A percentile compares a stretch with the other conserved stretches of the same genome.
Evolutionary conservation across 2,329 filamentous ascomycete species (phyloP).

Genomic region (Colletotrichum sojae): DNA sequence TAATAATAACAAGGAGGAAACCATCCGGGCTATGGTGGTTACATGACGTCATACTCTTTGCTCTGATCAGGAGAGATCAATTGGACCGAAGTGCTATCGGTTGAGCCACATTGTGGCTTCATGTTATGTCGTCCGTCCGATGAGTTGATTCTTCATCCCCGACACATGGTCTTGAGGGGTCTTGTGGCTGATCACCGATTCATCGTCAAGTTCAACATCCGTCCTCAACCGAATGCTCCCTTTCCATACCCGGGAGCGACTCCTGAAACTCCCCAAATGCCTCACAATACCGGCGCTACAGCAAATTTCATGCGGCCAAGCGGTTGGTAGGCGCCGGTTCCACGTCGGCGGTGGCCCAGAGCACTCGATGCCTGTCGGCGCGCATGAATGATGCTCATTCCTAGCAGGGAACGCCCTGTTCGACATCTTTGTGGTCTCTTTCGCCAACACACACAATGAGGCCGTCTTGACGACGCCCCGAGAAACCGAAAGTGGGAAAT

Average conservation of each 20-base stretch:
- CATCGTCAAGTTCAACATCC: slow-evolving; percentile 5
- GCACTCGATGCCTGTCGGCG: slow-evolving; percentile 10
- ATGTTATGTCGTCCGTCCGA: background rate
- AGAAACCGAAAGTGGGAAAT: background rate
- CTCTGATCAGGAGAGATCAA: too few species aligned
- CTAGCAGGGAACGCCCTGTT: slow-evolving; percentile 32
- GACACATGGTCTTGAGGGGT: slow-evolving; percentile 10
- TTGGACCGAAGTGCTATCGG: background rate
- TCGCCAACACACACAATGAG: slow-evolving; percentile 24
- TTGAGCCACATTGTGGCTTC: slow-evolving; percentile 18
- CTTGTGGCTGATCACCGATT: slow-evolving; percentile 8
- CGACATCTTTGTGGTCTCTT: background rate
- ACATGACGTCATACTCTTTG: background rate
- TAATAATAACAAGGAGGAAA: slow-evolving; percentile 5
- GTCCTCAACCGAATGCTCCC: background rate
- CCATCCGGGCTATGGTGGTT: background rate
- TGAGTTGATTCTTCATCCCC: background rate
- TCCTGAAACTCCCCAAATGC: slow-evolving; percentile 32
- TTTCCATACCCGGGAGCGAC: background rate
- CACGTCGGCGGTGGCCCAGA: slow-evolving; percentile 24
- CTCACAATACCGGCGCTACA: slow-evolving; percentile 20
- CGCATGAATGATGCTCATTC: slow-evolving; percentile 40
- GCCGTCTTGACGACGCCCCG: background rate
- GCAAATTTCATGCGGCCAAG: slow-evolving; percentile 38
- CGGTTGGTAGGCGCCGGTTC: slow-evolving; percentile 30